These are phyloP conservation scores for Lignosus rhinocerotis DNA, from an alignment of 1,284 basidiomycete species.

Conservation along the genomic window DNA sequence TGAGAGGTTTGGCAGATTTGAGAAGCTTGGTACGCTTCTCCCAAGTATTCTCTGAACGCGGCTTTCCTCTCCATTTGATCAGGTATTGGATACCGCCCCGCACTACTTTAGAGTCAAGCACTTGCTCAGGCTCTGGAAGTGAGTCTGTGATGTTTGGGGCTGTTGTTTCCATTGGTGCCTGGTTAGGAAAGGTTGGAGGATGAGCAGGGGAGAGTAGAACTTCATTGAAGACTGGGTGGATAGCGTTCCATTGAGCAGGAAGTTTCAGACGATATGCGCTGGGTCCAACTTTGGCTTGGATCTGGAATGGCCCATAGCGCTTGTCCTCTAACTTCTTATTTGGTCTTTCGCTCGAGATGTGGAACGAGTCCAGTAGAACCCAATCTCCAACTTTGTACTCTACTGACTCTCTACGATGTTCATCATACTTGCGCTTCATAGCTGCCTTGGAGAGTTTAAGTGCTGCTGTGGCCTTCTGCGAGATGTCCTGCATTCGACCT, in stretches of 20 bases:
- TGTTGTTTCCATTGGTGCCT: not conserved
- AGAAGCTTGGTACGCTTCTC: not conserved
- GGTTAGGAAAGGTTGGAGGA: conserved; percentile 1
- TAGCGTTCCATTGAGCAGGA: conserved; percentile 27
- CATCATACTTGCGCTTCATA: conserved; percentile 11
- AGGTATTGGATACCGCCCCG: conserved; percentile 6
- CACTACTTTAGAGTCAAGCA: conserved; percentile 3
- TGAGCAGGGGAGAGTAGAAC: conserved; percentile 25
- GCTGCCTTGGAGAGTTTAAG: not conserved
- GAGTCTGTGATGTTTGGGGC: not conserved
- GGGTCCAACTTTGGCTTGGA: conserved; percentile 30
- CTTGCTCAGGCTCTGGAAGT: not conserved
- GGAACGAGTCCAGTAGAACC: conserved; percentile 31
- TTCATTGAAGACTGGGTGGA: conserved; percentile 42
- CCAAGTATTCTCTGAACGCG: conserved; percentile 16
- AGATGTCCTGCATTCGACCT: conserved; percentile 3
- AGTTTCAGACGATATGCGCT: conserved; percentile 36
- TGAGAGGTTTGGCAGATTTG: not conserved
- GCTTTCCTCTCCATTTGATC: conserved; percentile 14
- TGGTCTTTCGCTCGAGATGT: conserved; percentile 33
- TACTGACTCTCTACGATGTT: not conserved
- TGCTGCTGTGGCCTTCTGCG: not conserved
- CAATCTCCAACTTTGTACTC: conserved; percentile 29
- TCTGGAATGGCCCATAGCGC: conserved; percentile 37
- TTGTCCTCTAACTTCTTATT: conserved; percentile 35